Evolutionary conservation across 257 asterid species (phyloP).

Genomic region (Solanum tarijense): DNA sequence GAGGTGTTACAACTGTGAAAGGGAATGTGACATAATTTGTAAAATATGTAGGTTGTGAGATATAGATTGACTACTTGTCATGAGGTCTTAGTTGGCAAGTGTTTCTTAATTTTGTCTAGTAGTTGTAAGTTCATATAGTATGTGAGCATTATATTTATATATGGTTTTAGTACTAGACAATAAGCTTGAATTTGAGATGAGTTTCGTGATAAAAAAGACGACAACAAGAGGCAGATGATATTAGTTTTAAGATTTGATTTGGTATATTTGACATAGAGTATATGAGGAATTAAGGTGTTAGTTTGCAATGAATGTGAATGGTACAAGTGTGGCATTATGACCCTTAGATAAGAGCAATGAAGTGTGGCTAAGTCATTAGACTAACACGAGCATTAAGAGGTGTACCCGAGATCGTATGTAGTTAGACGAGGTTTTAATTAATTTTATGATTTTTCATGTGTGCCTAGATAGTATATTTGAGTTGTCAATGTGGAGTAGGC

Average conservation of each 20-base stretch:
- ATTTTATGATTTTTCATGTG: background rate
- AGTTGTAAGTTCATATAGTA: too few species aligned
- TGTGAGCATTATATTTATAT: background rate
- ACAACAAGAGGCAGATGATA: background rate
- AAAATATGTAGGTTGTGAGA: background rate
- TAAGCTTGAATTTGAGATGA: background rate
- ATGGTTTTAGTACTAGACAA: background rate
- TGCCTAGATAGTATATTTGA: background rate
- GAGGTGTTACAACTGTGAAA: background rate
- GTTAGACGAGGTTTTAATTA: background rate
- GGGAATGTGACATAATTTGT: background rate
- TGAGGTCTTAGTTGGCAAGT: background rate
- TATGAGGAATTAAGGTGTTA: background rate
- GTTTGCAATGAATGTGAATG: background rate
- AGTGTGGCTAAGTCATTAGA: background rate
- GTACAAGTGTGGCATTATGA: too few species aligned
- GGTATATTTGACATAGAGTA: background rate
- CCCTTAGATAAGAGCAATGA: background rate
- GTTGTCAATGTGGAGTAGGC: background rate
- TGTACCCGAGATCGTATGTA: background rate
- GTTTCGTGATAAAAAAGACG: background rate
- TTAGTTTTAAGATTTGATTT: background rate
- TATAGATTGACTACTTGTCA: background rate
- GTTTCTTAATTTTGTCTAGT: background rate
- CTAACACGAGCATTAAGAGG: background rate